Evolutionary conservation across 1,284 basidiomycete species (phyloP), one percentile per base, ranked within the genome.

Genomic region (Apiotrichum porosum): DNA sequence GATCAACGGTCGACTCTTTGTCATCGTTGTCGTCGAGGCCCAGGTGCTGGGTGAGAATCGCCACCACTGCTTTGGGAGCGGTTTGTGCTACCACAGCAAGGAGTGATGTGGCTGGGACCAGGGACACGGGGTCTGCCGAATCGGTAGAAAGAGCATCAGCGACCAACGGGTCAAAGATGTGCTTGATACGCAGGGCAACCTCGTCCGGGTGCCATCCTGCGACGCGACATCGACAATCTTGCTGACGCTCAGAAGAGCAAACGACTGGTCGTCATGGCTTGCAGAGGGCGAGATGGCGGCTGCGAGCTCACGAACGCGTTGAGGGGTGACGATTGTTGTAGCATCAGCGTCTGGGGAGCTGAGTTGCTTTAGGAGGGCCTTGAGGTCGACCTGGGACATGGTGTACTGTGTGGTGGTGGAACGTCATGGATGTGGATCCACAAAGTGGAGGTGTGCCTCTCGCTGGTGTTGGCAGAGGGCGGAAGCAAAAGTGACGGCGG

Each of bases 61-160:
- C 33, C n/a, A 56, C 48, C 9, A 53, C 46, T 3, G 52, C 49
- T 1, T 30, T 38, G 0, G 68, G 60, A 0, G 57, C 44, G 5
- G 68, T 56, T 0, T 65, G 55, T 22, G 63, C 62, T 9, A 69
- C 55, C 1, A 61, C 44, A 0, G 61, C 44, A 13, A 68, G 46
- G 4, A 71, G 59, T 5, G 39, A 40, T 4, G 49, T 47, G 23
- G 53, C 32, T 4, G 53, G 53, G 3, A 52, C 53, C 23, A 55
- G 46, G 2, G 42, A 15, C 4, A 17, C 35, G 0, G 53, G 53
- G 30, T 51, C 49, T 6, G 24, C 19, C 2, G 49, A 14, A 9
- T 37, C 47, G 17, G 28, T 8, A 0, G 46, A 26, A 4, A 42
- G 19, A 10, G 53, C 53, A 18, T 46, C 43, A 13, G 39, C 26